Percentiles rank a stretch among this genome's conserved stretches.
phyloP scores from a whole-genome alignment of 768 basidiomycete genomes.

The Candolleomyces aberdarensis region DNA sequence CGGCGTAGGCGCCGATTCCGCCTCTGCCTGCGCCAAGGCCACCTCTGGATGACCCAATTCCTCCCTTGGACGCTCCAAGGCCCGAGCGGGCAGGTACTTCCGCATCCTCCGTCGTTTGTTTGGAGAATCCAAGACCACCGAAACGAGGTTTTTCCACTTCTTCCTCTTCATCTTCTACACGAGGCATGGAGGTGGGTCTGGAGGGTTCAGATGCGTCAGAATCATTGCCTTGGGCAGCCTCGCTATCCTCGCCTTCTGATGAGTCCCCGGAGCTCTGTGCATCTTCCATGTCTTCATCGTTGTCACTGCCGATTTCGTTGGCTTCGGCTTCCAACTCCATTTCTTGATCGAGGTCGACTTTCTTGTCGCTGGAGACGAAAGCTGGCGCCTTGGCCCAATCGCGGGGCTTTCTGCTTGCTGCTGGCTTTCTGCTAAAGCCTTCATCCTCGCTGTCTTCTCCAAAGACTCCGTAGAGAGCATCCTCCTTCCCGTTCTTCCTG shows the following conservation, averaged over 20 bases:
- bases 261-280: conserved; percentile 21
- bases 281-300: conserved; percentile 22
- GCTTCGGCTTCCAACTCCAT: conserved; percentile 36
- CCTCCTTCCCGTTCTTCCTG: conserved; percentile 64
- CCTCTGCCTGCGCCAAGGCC: conserved; percentile 23
- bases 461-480: conserved; percentile 75
- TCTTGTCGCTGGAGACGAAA: conserved; percentile 61
- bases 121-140: conserved; percentile 42
- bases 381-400: conserved; percentile 79
- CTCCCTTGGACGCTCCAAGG: conserved; percentile 13
- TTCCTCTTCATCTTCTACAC: conserved; percentile 48
- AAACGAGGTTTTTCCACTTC: conserved; percentile 34
- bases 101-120: conserved; percentile 8
- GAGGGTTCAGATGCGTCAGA: conserved; percentile 51
- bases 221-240: conserved; percentile 34
- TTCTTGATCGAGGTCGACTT: conserved; percentile 41
- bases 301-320: neutral
- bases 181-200: conserved; percentile 52
- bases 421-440: conserved; percentile 21
- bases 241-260: conserved; percentile 30
- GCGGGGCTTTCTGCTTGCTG: conserved; percentile 36
- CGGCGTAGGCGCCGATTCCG: conserved; percentile 9
- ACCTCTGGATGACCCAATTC: conserved; percentile 29
- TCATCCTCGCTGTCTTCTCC: conserved; percentile 71
- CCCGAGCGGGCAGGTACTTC: neutral